A percentile compares a stretch with the other conserved stretches of the same genome.
Conservation (phyloP, 2,329 filamentous ascomycete genomes). For the Cladosporium sp. region DNA sequence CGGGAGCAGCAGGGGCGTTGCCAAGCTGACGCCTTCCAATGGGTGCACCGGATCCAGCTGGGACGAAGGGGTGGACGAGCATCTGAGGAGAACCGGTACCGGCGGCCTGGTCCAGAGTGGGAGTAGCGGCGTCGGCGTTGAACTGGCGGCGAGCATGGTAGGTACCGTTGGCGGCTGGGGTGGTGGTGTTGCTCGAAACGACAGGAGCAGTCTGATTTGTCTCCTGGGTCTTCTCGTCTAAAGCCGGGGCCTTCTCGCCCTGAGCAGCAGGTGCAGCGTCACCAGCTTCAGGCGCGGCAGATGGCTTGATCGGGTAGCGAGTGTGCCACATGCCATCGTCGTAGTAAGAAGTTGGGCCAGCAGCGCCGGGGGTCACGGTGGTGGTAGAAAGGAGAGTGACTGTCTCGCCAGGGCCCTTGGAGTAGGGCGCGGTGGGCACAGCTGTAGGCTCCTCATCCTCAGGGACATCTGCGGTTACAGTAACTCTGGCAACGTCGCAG, state of each 20-base stretch:
- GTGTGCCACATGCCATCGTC: constrained; percentile 45
- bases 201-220: neutral
- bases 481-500: neutral
- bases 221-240: neutral
- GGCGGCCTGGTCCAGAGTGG: neutral
- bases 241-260: constrained; percentile 5
- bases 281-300: constrained; percentile 13
- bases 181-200: neutral
- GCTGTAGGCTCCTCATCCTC: neutral
- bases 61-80: neutral
- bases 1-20: neutral
- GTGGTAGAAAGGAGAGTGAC: constrained; percentile 14
- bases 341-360: constrained; percentile 33
- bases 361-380: constrained; percentile 15
- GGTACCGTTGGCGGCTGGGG: neutral
- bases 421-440: neutral
- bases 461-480: constrained; percentile 1
- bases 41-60: neutral
- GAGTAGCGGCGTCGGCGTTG: neutral
- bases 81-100: constrained; percentile 3
- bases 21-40: too few species aligned
- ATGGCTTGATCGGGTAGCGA: constrained; percentile 34
- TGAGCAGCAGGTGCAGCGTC: constrained; percentile 1
- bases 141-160: neutral
- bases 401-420: neutral